phyloP scores from a whole-genome alignment of 345 rosid genomes.

The Eucalyptus regnans region DNA sequence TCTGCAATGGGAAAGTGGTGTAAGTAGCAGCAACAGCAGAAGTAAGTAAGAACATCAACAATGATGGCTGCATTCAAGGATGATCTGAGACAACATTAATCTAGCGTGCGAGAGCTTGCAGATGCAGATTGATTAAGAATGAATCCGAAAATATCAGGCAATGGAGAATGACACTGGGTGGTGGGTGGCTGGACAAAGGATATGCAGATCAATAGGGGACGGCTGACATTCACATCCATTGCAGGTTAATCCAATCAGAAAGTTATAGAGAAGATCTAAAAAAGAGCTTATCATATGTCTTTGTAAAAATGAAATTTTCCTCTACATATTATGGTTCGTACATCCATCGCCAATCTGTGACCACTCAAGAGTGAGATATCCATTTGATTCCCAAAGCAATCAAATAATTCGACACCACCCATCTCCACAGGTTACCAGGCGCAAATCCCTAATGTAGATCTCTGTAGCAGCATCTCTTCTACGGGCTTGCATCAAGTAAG shows the following conservation, averaged over 20 bases:
- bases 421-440: not conserved
- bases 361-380: not conserved
- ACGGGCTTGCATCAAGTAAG: not conserved
- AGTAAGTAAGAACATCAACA: not conserved
- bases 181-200: not conserved
- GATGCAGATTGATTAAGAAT: not conserved
- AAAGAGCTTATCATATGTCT: not conserved
- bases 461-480: not conserved
- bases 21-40: constrained; percentile 5
- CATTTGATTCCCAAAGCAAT: not conserved
- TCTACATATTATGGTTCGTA: not conserved
- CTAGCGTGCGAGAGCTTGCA: not conserved
- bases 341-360: not conserved
- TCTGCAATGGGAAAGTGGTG: not conserved
- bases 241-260: not conserved
- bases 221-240: not conserved
- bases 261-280: not conserved
- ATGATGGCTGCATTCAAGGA: not conserved
- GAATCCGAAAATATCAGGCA: not conserved
- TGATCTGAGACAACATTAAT: not conserved
- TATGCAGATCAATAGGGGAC: not conserved
- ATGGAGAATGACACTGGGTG: not conserved
- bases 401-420: not conserved
- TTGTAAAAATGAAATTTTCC: not conserved
- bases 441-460: not conserved